Evolutionary conservation across 2,329 filamentous ascomycete genomes (phyloP).

Genomic region (Periconia macrospinosa): DNA sequence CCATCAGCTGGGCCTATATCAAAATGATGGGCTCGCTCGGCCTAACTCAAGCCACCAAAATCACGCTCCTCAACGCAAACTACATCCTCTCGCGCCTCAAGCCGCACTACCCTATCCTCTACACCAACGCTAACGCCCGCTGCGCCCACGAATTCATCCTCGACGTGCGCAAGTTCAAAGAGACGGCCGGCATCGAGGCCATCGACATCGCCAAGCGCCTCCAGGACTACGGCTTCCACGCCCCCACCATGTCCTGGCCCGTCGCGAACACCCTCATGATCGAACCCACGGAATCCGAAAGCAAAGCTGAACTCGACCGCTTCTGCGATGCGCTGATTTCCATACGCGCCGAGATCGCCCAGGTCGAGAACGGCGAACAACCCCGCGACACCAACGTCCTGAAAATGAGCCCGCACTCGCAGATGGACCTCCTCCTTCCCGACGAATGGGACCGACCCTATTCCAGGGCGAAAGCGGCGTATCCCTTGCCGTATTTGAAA

Average conservation of each 20-base stretch:
- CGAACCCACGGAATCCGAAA: conserved; percentile 93
- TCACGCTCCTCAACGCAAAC: conserved; percentile 94
- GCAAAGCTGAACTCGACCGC: conserved; percentile 86
- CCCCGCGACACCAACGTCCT: conserved; percentile 79
- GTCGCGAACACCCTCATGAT: conserved; percentile 97
- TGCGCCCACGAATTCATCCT: conserved; percentile 98
- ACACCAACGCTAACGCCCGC: conserved; percentile 83
- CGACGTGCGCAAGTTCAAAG: conserved; percentile 82
- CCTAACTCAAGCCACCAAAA: conserved; percentile 85
- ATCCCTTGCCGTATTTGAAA: conserved; percentile 76
- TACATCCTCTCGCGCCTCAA: conserved; percentile 89
- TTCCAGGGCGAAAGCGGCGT: conserved; percentile 78
- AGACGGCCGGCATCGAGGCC: conserved; percentile 80
- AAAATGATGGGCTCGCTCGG: conserved; percentile 87
- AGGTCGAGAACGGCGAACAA: conserved; percentile 76
- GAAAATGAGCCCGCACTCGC: conserved; percentile 85
- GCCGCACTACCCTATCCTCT: conserved; percentile 86
- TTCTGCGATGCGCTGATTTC: conserved; percentile 88
- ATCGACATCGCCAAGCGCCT: conserved; percentile 96
- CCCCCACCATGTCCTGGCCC: conserved; percentile 96
- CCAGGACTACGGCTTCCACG: conserved; percentile 97
- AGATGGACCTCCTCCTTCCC: conserved; percentile 70
- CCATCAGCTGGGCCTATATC: conserved; percentile 95
- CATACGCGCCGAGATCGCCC: conserved; percentile 82
- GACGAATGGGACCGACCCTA: conserved; percentile 84